phyloP scores from a whole-genome alignment of 148 eudicot genomes.

The Selenicereus undatus region DNA sequence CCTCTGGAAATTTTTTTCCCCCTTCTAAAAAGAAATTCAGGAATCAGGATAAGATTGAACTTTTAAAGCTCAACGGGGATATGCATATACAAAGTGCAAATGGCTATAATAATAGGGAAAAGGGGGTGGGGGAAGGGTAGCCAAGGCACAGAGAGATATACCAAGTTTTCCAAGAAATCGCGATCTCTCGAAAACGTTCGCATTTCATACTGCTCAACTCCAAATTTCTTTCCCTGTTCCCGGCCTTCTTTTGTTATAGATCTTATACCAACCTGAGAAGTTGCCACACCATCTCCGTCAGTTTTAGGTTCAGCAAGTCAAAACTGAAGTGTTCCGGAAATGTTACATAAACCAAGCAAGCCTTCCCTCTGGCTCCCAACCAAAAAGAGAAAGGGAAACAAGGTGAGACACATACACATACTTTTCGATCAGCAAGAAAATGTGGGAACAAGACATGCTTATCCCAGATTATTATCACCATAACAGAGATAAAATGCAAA shows the following conservation, averaged over 20 bases:
- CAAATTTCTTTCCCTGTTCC: conserved; percentile 91
- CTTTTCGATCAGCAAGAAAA: not conserved
- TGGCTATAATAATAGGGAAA: not conserved
- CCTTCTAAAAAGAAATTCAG: no score
- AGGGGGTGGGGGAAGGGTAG: conserved; percentile 18
- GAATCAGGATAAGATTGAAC: not conserved
- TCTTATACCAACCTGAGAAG: conserved; percentile 79
- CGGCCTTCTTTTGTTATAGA: conserved; percentile 87
- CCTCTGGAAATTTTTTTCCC: no score
- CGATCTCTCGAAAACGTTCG: conserved; percentile 84
- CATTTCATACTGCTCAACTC: conserved; percentile 99
- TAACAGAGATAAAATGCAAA: not conserved
- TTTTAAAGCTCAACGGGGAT: not conserved
- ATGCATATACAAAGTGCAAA: not conserved
- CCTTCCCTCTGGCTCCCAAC: not conserved
- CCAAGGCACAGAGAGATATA: conserved; percentile 21
- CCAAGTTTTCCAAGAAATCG: conserved; percentile 72
- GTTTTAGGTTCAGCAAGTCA: conserved; percentile 7
- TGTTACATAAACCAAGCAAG: not conserved
- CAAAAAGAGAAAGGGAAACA: not conserved
- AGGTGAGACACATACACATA: not conserved
- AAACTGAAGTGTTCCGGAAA: not conserved
- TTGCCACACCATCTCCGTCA: not conserved
- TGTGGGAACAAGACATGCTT: not conserved
- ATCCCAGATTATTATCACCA: not conserved